A percentile compares a stretch with the other conserved stretches of the same genome.
These are phyloP conservation scores for Brassica rapa DNA, from an alignment of 345 rosid genomes.

Conservation along the genomic window DNA sequence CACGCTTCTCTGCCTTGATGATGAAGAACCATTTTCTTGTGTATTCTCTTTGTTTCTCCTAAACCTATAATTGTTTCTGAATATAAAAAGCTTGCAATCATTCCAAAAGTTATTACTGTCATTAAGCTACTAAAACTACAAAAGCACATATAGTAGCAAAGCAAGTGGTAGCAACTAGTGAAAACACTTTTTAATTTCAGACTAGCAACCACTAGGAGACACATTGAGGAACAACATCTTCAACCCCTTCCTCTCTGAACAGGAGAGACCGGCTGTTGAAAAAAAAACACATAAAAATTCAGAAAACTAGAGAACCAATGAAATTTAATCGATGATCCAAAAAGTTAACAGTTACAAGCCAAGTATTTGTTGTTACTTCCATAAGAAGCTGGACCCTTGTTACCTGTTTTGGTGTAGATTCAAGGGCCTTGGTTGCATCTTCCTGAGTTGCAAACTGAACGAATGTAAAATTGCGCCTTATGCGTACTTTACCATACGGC, in stretches of 20 bases:
- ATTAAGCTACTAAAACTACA: not conserved
- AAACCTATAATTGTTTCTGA: conserved; percentile 20
- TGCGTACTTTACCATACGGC: not conserved
- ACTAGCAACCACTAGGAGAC: not conserved
- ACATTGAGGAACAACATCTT: conserved; percentile 11
- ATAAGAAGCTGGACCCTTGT: not conserved
- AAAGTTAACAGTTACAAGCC: not conserved
- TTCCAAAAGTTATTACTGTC: not conserved
- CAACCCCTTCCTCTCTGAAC: conserved; percentile 56
- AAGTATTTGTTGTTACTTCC: not conserved
- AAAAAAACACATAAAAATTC: not conserved
- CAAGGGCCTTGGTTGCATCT: not conserved
- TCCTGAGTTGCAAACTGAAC: not conserved
- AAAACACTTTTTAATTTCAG: not conserved
- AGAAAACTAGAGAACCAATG: not conserved
- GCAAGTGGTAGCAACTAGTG: not conserved
- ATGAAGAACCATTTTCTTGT: not conserved
- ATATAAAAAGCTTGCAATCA: not conserved
- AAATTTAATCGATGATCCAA: not conserved
- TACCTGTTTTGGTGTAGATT: not conserved
- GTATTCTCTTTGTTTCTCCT: not conserved
- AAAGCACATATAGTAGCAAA: not conserved
- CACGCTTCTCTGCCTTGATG: conserved; percentile 33
- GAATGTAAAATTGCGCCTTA: not conserved
- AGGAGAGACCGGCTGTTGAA: conserved; percentile 72